Base-by-base conservation (phyloP, 2,329 filamentous ascomycete species). In the Fusarium dimerum region DNA sequence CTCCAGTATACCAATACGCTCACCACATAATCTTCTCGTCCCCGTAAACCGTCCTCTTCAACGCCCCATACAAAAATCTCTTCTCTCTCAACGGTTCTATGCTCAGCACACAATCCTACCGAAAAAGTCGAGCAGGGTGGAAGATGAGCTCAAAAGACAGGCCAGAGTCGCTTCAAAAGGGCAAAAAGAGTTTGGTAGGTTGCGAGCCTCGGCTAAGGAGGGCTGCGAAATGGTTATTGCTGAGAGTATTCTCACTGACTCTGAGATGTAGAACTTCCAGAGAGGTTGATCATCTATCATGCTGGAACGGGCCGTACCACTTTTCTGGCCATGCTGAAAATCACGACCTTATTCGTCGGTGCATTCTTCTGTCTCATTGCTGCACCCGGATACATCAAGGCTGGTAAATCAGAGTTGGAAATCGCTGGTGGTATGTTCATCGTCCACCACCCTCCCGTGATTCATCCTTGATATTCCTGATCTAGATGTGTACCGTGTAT, bases 241-340 rank as follows among this genome's bases (percentile, higher is more conserved):
- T 36, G 32, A 17, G 16, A 34, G 1, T 8, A 9, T 45, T 59
- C n/a, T 18, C 15, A 0, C 30, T 40, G 40, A 41, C 38, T 8
- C 16, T 2, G 13, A 40, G 16, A n/a, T 12, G 20, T 26, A 83
- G 79, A 71, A 34, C 80, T 80, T 52, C 83, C 84, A 1, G 78
- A 83, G 57, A 75, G 75, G 13, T 66, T 92, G 29, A 78, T 91
- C 60, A 81, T 95, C 56, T 95, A 90, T 70, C 88, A 92, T 72
- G 85, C 85, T 48, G 89, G 90, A 47, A 87, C 83, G 1, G 79
- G 79, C 9, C 80, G 83, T 52, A 87, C 82, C 30, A 82, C 85
- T 7, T 86, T 88, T 59, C 73, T 93, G 43, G 88, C 87, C 45
- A 82, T 85, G 65, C 70, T 89, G 56, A 90, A 91, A 64, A 73